Conservation (phyloP, 306 rosid genomes). For the Urtica urens region DNA sequence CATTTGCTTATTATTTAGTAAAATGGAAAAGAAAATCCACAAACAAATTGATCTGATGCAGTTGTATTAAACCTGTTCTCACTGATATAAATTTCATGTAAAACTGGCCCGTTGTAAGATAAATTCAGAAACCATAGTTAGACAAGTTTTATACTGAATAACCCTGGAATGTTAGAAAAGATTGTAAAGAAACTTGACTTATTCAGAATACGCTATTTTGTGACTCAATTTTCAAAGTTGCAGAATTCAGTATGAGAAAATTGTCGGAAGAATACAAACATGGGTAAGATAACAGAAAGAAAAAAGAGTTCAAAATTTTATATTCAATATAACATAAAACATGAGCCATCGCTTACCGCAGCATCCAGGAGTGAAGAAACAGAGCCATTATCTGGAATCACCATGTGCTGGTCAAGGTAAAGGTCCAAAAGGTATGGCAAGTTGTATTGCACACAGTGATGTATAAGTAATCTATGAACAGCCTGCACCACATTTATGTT, state of each 20-base stretch:
- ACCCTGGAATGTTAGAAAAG: no score
- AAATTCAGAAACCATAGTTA: no score
- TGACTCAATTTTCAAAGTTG: no score
- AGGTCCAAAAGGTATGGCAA: slow-evolving; percentile 83
- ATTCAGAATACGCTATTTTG: no score
- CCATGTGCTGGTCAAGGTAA: slow-evolving; percentile 64
- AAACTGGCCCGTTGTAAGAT: no score
- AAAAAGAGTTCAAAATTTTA: slow-evolving; percentile 14
- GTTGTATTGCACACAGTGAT: slow-evolving; percentile 56
- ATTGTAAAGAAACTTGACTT: no score
- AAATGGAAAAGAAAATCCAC: slow-evolving; percentile 11
- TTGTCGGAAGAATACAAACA: slow-evolving; percentile 13
- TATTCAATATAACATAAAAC: slow-evolving; percentile 19
- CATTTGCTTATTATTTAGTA: slow-evolving; percentile 21
- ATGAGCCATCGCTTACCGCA: slow-evolving; percentile 47
- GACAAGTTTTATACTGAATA: no score
- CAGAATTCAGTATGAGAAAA: no score
- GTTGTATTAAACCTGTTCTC: no score
- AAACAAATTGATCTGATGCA: no score
- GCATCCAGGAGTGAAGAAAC: slow-evolving; percentile 56
- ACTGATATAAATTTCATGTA: no score
- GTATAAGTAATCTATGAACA: slow-evolving; percentile 55
- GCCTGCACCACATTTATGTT: slow-evolving; percentile 38
- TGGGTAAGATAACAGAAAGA: slow-evolving; percentile 1
- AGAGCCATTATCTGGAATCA: slow-evolving; percentile 52